Evolutionary conservation across 768 basidiomycete genomes (phyloP), one percentile per base, ranked within the genome.

Genomic region (Tephrocybe sp.): DNA sequence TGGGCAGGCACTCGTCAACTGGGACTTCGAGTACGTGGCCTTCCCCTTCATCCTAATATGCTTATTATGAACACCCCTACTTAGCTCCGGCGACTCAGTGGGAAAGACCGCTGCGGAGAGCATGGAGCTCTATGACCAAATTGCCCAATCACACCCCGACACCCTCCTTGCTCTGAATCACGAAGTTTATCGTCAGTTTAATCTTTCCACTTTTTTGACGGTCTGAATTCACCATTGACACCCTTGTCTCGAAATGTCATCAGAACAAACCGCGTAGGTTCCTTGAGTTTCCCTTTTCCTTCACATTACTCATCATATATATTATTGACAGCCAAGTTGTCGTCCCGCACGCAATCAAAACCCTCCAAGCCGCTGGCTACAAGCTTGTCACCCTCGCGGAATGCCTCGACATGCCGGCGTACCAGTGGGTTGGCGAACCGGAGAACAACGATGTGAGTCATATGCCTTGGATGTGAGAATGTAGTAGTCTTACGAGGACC

Each of bases 361-460:
- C 44, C 14, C 56, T 73, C 26, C 53, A 66, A 51, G 55, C 43
- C 14, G 66, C 67, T 26, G 72, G 72, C 0, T 74, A 73, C 53
- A 51, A 58, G 42, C 62, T 76, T 24, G 74, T 76, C 39, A 72
- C 72, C 9, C 51, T 76, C 24, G 73, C 73, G 7, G 68, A 74
- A 38, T 74, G 73, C 48, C 58, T 76, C 7, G 71, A 69, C 14
- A 46, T 55, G 38, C 46, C 54, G 1, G 63, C 71, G 14, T 75
- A 74, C 54, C 68, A 68, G n/a, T 36, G 12, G 11, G 50, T 51
- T 10, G 21, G 50, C 18, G 20, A 38, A 39, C 50, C 50, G 1
- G 18, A 38, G 21, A 37, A 20, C 20, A 21, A 51, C 23, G 30
- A 51, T 12, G 50, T 51, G 17, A 17, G 43, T 51, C 28, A n/a